Evolutionary conservation across 139 green algal genomes (phyloP), one percentile per base, ranked within the genome.

Genomic region (Volvox africanus): DNA sequence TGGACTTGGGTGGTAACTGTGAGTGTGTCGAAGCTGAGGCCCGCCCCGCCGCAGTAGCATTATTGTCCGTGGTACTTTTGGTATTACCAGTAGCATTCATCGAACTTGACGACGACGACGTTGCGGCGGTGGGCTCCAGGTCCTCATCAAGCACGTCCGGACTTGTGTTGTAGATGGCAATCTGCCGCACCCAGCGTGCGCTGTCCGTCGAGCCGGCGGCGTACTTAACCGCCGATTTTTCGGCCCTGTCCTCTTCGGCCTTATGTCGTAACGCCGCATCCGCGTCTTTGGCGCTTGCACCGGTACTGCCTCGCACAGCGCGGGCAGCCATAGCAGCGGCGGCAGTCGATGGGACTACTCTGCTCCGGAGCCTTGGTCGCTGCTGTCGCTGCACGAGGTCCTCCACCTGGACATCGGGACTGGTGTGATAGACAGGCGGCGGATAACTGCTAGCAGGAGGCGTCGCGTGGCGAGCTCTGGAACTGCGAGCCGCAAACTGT

Each of bases 111-210:
- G 44, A 55, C 9, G 44, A 9, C 44, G 44, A 5, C 9, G 44
- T 9, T 9, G 21, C 65, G 24, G 65, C 65, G 2, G 65, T 73
- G 11, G 9, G 65, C 65, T 67, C 78, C 78, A 84, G 36, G 3
- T 84, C 78, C 36, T 67, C 35, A 67, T 84, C 78, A 22, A 44
- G 78, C 36, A 84, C 78, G 36, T 84, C 78, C 12, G 78, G 78
- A 33, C 78, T 84, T 2, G 78, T 84, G 21, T 21, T 37, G 78
- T 68, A 84, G 2, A 84, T 35, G 3, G 80, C 2, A 12, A 55
- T 28, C 44, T 84, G 78, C 78, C 16, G 76, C 30, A 30, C 11
- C 76, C 76, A 61, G 9, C 76, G 19, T 35, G 17, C 16, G 32
- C 28, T 17, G 30, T 61, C 33, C 30, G 20, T 2, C 71, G 71